Base-by-base conservation (phyloP, 768 basidiomycete genomes). In the Leccinellum albellum region DNA sequence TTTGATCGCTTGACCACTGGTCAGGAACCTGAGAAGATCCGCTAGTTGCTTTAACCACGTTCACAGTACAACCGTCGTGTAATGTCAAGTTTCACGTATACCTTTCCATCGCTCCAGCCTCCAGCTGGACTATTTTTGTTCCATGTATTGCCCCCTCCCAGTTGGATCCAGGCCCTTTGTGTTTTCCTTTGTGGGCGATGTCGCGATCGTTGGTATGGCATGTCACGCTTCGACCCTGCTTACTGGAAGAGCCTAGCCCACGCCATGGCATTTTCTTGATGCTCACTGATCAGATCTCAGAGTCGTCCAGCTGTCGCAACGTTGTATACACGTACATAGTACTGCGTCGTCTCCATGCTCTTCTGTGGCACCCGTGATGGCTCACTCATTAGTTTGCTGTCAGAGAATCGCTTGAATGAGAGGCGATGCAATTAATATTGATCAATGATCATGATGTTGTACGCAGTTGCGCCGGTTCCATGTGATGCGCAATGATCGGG, bases 1-100 rank as follows among this genome's bases (percentile, higher is more conserved):
- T 10, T 50, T 51, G 45, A 33, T 37, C 10, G 32, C n/a, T 29
- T 20, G 31, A 23, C 53, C 57, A 52, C 32, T 29, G n/a, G n/a
- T n/a, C n/a, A n/a, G n/a, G n/a, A 51, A 51, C 64, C 42, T 60
- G 56, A 53, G 54, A 62, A 61, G 53, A 53, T 58, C 7, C 29
- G 26, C 32, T 28, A 47, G 37, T 31, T 47, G 53, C 50, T 29
- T 33, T 48, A 55, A 51, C 42, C 13, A 17, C 24, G 17, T 23
- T 31, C 33, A 31, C n/a, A n/a, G n/a, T 53, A 20, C 35, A 10
- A 20, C 21, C 5, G 10, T 21, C 23, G 42, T 37, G 31, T 45
- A 37, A 37, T 53, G 24, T 42, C n/a, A n/a, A 42, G 21, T 23
- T n/a, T n/a, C n/a, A n/a, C n/a, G n/a, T n/a, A 23, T 33, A 12